A percentile compares a stretch with the other conserved stretches of the same genome.
Conservation (phyloP, 1,284 basidiomycete species). For the Apiotrichum domesticum region DNA sequence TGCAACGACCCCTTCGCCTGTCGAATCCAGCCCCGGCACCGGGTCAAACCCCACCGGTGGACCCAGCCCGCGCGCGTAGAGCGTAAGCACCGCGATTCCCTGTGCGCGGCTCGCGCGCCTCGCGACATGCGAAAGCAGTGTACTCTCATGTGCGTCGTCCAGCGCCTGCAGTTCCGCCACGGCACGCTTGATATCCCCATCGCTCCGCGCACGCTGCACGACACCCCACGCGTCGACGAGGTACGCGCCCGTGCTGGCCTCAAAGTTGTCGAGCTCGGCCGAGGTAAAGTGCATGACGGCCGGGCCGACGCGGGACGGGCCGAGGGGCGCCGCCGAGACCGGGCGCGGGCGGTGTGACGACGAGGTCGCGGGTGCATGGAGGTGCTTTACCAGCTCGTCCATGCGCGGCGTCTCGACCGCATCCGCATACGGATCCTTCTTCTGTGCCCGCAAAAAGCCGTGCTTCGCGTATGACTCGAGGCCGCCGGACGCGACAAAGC, state of each 20-base stretch:
- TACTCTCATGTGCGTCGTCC: constrained; percentile 73
- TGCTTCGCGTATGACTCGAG: constrained; percentile 86
- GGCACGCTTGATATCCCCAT: neutral
- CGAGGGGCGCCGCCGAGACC: constrained; percentile 3
- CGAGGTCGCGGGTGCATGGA: too few relatives aligned
- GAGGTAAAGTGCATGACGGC: constrained; percentile 37
- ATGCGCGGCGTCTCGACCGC: neutral
- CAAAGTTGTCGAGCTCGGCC: constrained; percentile 56
- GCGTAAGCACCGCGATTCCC: constrained; percentile 83
- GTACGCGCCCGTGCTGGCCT: constrained; percentile 67
- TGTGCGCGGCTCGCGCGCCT: constrained; percentile 83
- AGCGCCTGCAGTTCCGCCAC: constrained; percentile 38
- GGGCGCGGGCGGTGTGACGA: neutral
- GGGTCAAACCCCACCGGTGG: constrained; percentile 45
- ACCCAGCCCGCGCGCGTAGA: constrained; percentile 77
- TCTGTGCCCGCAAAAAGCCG: constrained; percentile 56
- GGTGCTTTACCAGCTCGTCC: neutral
- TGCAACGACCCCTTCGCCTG: constrained; percentile 52
- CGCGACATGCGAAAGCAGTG: constrained; percentile 83
- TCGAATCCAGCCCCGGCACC: neutral
- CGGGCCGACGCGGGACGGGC: constrained; percentile 4
- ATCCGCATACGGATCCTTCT: neutral
- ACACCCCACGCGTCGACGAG: constrained; percentile 60
- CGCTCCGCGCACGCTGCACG: constrained; percentile 8
- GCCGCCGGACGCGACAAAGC: constrained; percentile 92